Evolutionary conservation across 75 land plant species (phyloP).

Genomic region (Selaginella moellendorffii): DNA sequence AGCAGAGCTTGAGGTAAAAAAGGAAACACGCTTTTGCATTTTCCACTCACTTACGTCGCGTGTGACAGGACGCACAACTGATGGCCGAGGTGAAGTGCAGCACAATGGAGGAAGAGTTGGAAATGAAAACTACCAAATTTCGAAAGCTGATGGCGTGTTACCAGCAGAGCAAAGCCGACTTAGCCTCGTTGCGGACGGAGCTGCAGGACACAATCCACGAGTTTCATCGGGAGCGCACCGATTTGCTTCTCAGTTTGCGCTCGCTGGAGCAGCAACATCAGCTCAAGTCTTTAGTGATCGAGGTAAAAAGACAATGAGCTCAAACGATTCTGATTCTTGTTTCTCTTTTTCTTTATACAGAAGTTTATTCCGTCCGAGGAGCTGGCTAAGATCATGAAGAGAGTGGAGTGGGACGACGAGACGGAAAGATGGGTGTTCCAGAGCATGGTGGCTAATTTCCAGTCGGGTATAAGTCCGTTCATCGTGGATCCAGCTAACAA

Average conservation of each 20-base stretch:
- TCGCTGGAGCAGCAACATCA: constrained; percentile 30
- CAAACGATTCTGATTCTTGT: not conserved
- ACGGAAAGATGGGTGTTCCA: constrained; percentile 21
- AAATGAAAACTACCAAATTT: constrained; percentile 22
- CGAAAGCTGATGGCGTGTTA: constrained; percentile 26
- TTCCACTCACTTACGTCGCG: not conserved
- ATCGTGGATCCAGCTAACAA: constrained; percentile 14
- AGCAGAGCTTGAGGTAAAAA: constrained; percentile 25
- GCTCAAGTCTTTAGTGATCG: constrained; percentile 20
- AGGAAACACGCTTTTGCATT: not conserved
- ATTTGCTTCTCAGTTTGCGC: constrained; percentile 20
- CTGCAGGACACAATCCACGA: constrained; percentile 30
- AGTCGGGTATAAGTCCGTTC: constrained; percentile 1
- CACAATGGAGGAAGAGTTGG: constrained; percentile 33
- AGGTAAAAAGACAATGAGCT: constrained; percentile 7
- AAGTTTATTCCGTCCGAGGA: constrained; percentile 28
- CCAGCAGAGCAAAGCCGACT: constrained; percentile 24
- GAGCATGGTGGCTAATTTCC: constrained; percentile 8
- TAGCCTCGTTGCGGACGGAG: constrained; percentile 20
- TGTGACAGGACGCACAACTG: constrained; percentile 23
- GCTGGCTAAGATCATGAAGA: constrained; percentile 21
- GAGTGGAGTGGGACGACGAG: constrained; percentile 29
- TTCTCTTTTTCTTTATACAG: constrained; percentile 10
- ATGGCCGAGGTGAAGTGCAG: constrained; percentile 32
- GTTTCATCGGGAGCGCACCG: constrained; percentile 25